Percentiles rank a stretch among this genome's conserved stretches.
Conservation (phyloP, 139 green algal species). For the Klebsormidium nitens region DNA sequence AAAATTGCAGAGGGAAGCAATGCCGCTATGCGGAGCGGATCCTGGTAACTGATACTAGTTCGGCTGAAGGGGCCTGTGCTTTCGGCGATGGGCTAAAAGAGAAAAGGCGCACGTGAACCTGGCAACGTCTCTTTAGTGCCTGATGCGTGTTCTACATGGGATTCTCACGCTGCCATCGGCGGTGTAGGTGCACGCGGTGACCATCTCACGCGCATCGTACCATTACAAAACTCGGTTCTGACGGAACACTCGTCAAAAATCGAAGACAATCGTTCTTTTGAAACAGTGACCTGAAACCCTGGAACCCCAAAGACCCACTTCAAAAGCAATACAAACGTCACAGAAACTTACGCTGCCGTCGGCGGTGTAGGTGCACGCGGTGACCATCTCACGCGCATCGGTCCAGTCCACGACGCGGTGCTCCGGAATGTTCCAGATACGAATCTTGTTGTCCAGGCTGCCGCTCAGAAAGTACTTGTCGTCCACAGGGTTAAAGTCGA, state of each 20-base stretch:
- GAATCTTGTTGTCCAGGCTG: slow-evolving; percentile 76
- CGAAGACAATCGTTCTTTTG: too few species aligned
- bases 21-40: too few species aligned
- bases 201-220: slow-evolving; percentile 81
- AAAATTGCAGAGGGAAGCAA: too few species aligned
- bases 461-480: slow-evolving; percentile 73
- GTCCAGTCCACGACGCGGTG: slow-evolving; percentile 59
- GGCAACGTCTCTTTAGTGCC: too few species aligned
- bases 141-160: too few species aligned
- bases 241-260: too few species aligned
- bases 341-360: slow-evolving; percentile 46
- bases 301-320: neutral
- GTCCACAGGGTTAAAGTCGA: slow-evolving; percentile 77
- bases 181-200: slow-evolving; percentile 72
- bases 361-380: slow-evolving; percentile 59
- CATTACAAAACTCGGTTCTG: slow-evolving; percentile 60
- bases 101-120: too few species aligned
- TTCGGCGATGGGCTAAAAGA: too few species aligned
- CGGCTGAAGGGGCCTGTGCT: too few species aligned
- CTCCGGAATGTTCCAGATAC: slow-evolving; percentile 82
- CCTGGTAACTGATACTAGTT: too few species aligned
- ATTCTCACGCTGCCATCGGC: slow-evolving; percentile 46
- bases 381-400: slow-evolving; percentile 87
- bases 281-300: too few species aligned
- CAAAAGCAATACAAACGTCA: neutral